Evolutionary conservation across 148 eudicot species (phyloP), one percentile per base, ranked within the genome.

Genomic region (Camellia japonica): DNA sequence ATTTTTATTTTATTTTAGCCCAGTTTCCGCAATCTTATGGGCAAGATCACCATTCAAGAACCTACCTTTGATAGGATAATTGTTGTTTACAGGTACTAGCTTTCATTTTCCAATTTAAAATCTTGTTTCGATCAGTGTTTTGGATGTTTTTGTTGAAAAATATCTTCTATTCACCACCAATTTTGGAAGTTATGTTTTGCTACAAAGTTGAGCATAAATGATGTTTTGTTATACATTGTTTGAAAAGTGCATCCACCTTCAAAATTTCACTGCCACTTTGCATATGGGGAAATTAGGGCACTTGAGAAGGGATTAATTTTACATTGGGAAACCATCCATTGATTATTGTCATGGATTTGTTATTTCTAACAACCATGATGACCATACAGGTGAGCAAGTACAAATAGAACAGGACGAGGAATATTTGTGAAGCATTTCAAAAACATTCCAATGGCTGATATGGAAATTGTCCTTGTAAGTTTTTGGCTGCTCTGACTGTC

Each of bases 41-140:
- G 92, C 84, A 91, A 91, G 87, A 90, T 86, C 76, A 92, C 93
- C 44, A 93, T 93, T 78, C 99, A 96, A 82, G 99, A 96, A 80
- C 99, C 99, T 54, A 96, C 99, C 20, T 93, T 93, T 84, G 99
- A 96, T 85, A 89, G 99, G 87, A 96, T 96, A 49, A 96, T 96
- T 77, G 99, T 96, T 81, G 93, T 96, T 71, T 96, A 96, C 91
- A 91, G 99, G 98, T 95, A 83, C 58, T 10, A 8, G 56, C 9
- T 71, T 71, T 49, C 41, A 8, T 49, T n/a, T 51, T 49, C 47
- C 7, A 71, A 4, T 23, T 71, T 71, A 15, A 71, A 30, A 7
- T 23, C 10, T 20, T 38, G 52, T 54, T 44, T 10, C 18, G 1
- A 16, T 2, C 14, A 49, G 4, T 51, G 75, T 23, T 4, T 71